Percentiles rank a stretch among this genome's conserved stretches.
These are phyloP conservation scores for Ascochyta rabiei DNA, from an alignment of 2,329 filamentous ascomycete species.

Conservation along the genomic window DNA sequence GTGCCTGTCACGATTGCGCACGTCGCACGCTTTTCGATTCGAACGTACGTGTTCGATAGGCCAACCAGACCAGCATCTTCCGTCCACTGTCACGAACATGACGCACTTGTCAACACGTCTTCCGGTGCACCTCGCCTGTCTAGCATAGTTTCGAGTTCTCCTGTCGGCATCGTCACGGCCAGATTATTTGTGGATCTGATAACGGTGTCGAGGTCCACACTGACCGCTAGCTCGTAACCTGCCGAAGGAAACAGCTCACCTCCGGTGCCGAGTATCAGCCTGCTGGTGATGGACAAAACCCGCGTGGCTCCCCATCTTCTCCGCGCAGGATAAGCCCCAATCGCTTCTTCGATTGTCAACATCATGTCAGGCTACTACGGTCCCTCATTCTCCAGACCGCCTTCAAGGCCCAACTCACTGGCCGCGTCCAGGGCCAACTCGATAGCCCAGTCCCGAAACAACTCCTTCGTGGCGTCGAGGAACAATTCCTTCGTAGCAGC, in stretches of 20 bases:
- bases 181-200: conserved; percentile 17
- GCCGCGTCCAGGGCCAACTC: conserved; percentile 19
- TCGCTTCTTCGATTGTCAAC: neutral
- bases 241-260: conserved; percentile 1
- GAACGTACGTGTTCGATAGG: neutral
- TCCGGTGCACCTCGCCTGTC: neutral
- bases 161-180: conserved; percentile 9
- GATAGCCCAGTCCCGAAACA: conserved; percentile 7
- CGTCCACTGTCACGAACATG: neutral
- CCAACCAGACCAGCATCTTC: neutral
- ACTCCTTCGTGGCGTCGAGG: conserved; percentile 3
- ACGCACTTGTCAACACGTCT: neutral
- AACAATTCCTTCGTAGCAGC: conserved; percentile 10
- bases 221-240: conserved; percentile 11
- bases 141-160: conserved; percentile 8
- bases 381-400: conserved; percentile 16
- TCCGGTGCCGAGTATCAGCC: conserved; percentile 6
- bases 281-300: conserved; percentile 16
- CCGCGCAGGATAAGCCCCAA: conserved; percentile 6
- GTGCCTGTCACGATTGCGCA: neutral
- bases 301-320: conserved; percentile 12
- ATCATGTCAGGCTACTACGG: conserved; percentile 21
- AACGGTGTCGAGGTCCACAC: conserved; percentile 13
- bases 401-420: conserved; percentile 17
- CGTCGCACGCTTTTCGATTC: neutral